A percentile compares a stretch with the other conserved stretches of the same genome.
These are phyloP conservation scores for Pestalotiopsis sp. DNA, from an alignment of 2,329 filamentous ascomycete genomes.

Conservation along the genomic window DNA sequence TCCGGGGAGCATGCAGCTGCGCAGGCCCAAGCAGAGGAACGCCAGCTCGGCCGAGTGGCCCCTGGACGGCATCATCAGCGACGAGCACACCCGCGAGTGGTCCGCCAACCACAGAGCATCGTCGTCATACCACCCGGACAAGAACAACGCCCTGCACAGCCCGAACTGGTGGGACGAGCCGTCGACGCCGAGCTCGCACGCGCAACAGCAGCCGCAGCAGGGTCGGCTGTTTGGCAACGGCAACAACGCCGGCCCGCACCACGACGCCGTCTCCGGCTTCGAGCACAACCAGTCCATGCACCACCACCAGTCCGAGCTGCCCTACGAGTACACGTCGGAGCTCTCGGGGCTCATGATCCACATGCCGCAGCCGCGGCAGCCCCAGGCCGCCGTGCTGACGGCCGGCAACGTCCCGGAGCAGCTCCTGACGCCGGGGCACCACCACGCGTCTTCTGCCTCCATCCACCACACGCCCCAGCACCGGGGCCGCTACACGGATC, in stretches of 20 bases:
- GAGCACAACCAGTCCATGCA: slow-evolving; percentile 47
- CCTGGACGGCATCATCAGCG: slow-evolving; percentile 29
- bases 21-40: slow-evolving; percentile 22
- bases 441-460: background rate
- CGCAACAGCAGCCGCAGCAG: background rate
- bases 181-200: slow-evolving; percentile 12
- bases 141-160: slow-evolving; percentile 16
- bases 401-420: slow-evolving; percentile 27
- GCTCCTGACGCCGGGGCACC: slow-evolving; percentile 9
- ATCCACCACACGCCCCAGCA: background rate
- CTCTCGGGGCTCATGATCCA: slow-evolving; percentile 55
- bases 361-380: slow-evolving; percentile 50
- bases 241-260: background rate
- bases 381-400: slow-evolving; percentile 40
- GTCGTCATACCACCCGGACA: slow-evolving; percentile 22
- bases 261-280: slow-evolving; percentile 31
- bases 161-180: slow-evolving; percentile 30
- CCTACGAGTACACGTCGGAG: slow-evolving; percentile 41
- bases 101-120: slow-evolving; percentile 4
- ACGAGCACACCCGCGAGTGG: slow-evolving; percentile 22
- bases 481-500: slow-evolving; percentile 31
- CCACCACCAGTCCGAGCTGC: slow-evolving; percentile 41
- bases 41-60: slow-evolving; percentile 36
- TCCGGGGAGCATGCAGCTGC: slow-evolving; percentile 15
- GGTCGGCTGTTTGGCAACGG: too few relatives aligned